A percentile compares a stretch with the other conserved stretches of the same genome.
Evolutionary conservation across 2,329 filamentous ascomycete genomes (phyloP).

Genomic region (Aspergillus novoparasiticus): DNA sequence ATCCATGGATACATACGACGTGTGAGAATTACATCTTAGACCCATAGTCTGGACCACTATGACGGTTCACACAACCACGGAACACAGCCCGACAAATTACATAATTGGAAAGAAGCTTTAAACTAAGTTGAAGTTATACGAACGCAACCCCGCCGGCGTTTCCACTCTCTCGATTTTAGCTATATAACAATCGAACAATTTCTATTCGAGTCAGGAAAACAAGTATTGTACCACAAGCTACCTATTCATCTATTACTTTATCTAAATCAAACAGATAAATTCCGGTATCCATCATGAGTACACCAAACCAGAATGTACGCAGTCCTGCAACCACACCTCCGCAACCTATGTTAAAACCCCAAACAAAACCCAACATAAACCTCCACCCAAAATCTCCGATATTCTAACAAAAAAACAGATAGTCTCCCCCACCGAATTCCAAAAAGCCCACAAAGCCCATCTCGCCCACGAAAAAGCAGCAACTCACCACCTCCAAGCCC

Average conservation of each 20-base stretch:
- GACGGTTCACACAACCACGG: not conserved
- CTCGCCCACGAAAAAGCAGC: conserved; percentile 19
- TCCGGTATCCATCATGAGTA: not conserved
- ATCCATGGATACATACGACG: not conserved
- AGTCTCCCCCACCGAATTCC: conserved; percentile 11
- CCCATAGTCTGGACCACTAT: not conserved
- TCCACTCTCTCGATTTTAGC: not conserved
- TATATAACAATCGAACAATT: no score
- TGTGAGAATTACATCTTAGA: not conserved
- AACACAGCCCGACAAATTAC: not conserved
- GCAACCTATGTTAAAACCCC: no score
- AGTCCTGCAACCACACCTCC: not conserved
- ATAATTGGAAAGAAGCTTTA: not conserved
- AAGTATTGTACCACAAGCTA: not conserved
- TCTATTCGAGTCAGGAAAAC: not conserved
- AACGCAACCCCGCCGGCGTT: not conserved
- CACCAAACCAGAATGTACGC: not conserved
- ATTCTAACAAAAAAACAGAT: not conserved
- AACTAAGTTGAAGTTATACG: not conserved
- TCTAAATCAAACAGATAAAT: rapidly evolving
- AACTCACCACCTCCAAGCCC: conserved; percentile 17
- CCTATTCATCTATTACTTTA: not conserved
- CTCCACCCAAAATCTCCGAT: no score
- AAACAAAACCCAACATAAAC: no score
- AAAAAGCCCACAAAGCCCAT: conserved; percentile 13